Conservation (phyloP, 2,329 filamentous ascomycete genomes). For the Aspergillus melleus region DNA sequence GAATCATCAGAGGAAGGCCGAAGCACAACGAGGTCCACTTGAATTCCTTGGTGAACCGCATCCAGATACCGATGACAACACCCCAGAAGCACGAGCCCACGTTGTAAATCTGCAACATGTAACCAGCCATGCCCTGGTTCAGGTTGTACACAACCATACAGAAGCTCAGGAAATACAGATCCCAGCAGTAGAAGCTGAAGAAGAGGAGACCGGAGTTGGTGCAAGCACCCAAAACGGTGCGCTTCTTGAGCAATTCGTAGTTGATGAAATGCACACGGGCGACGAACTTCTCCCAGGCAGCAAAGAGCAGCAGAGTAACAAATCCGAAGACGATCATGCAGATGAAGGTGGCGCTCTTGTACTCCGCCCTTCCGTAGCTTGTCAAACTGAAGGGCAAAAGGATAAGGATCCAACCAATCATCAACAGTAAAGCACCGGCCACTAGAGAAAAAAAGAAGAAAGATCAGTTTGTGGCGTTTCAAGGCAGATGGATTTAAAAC, state of each 20-base stretch:
- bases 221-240: conserved; percentile 55
- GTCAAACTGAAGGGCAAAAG: conserved; percentile 65
- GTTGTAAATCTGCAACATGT: conserved; percentile 54
- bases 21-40: conserved; percentile 54
- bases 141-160: conserved; percentile 55
- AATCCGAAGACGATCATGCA: conserved; percentile 56
- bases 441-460: conserved; percentile 30
- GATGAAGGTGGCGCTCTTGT: conserved; percentile 50
- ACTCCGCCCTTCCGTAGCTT: conserved; percentile 40
- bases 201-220: conserved; percentile 49
- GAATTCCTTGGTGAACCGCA: conserved; percentile 53
- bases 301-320: conserved; percentile 53
- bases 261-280: conserved; percentile 56
- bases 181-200: conserved; percentile 55
- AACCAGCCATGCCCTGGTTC: conserved; percentile 43
- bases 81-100: conserved; percentile 55
- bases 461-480: conserved; percentile 53
- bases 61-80: conserved; percentile 50
- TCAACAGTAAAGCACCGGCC: conserved; percentile 61
- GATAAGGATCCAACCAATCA: conserved; percentile 62
- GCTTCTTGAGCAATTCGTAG: conserved; percentile 51
- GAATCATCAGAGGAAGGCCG: conserved; percentile 52
- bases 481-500: conserved; percentile 1
- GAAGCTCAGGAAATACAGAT: conserved; percentile 55
- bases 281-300: conserved; percentile 55